Conservation (phyloP, 257 asterid genomes). For the Solanum pinnatisectum region DNA sequence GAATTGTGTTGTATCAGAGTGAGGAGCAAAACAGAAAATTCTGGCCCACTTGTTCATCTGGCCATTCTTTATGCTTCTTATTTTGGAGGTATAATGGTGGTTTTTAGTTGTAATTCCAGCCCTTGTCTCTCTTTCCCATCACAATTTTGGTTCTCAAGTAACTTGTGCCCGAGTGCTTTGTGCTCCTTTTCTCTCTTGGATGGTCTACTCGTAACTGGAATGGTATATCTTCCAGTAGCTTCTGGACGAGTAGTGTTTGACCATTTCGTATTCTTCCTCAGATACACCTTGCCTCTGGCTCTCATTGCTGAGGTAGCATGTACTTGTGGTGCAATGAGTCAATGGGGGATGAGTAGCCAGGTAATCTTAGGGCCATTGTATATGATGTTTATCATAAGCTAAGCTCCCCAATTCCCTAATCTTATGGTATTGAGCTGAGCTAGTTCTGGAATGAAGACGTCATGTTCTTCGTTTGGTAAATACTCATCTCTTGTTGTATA, state of each 20-base stretch:
- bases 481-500: neutral
- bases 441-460: neutral
- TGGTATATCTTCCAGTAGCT: neutral
- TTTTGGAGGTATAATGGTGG: constrained; percentile 35
- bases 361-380: neutral
- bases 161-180: neutral
- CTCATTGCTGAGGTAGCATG: neutral
- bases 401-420: neutral
- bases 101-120: neutral
- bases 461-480: neutral
- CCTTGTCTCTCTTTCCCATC: neutral
- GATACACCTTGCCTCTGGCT: neutral
- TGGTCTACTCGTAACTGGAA: neutral
- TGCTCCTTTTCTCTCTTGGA: neutral
- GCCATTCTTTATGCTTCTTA: constrained; percentile 16
- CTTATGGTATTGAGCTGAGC: neutral
- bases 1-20: too few species aligned
- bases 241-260: neutral
- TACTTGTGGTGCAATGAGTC: neutral
- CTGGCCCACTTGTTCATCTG: constrained; percentile 19
- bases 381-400: neutral
- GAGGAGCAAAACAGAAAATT: constrained; percentile 24
- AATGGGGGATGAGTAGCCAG: neutral
- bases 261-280: neutral
- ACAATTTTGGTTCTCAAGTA: neutral